Percentiles rank a stretch among this genome's conserved stretches.
These are phyloP conservation scores for Ganoderma lingzhi DNA, from an alignment of 1,284 basidiomycete species.

Conservation along the genomic window DNA sequence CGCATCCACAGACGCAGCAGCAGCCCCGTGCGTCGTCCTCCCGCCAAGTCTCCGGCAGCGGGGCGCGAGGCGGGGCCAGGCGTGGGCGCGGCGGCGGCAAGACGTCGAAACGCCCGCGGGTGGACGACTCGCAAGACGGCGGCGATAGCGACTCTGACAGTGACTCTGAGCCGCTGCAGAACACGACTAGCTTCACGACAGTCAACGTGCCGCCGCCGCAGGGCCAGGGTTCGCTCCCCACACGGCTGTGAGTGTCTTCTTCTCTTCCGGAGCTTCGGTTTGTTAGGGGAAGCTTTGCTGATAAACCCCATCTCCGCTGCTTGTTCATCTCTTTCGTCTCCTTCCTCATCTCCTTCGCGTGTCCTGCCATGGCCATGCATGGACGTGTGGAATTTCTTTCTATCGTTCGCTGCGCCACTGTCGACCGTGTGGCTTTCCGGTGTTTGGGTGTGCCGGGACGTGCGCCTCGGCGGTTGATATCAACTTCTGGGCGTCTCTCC, in stretches of 20 bases:
- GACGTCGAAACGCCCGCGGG: slow-evolving; percentile 25
- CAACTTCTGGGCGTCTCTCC: slow-evolving; percentile 19
- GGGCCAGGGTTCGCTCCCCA: slow-evolving; percentile 30
- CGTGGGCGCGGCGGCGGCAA: slow-evolving; percentile 25
- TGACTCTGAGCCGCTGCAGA: slow-evolving; percentile 31
- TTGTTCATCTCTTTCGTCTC: background rate
- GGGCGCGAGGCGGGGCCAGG: slow-evolving; percentile 17
- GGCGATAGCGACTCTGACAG: slow-evolving; percentile 34
- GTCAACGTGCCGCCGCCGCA: slow-evolving; percentile 33
- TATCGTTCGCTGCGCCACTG: slow-evolving; percentile 5
- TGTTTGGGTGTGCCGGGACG: slow-evolving; percentile 20
- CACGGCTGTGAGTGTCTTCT: slow-evolving; percentile 33
- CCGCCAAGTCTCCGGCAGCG: slow-evolving; percentile 17
- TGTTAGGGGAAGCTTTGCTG: background rate
- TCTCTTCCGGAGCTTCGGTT: background rate
- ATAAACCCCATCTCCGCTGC: background rate
- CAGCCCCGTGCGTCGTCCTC: slow-evolving; percentile 16
- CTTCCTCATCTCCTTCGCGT: slow-evolving; percentile 3
- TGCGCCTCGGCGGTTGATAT: slow-evolving; percentile 19
- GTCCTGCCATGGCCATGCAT: background rate
- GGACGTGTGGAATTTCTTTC: background rate
- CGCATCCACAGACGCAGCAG: background rate
- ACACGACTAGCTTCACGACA: slow-evolving; percentile 26
- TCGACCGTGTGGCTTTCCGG: slow-evolving; percentile 19
- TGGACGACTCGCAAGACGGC: slow-evolving; percentile 24